Conservation (phyloP, 768 basidiomycete genomes). For the Boletus pseudo-olivaceus region DNA sequence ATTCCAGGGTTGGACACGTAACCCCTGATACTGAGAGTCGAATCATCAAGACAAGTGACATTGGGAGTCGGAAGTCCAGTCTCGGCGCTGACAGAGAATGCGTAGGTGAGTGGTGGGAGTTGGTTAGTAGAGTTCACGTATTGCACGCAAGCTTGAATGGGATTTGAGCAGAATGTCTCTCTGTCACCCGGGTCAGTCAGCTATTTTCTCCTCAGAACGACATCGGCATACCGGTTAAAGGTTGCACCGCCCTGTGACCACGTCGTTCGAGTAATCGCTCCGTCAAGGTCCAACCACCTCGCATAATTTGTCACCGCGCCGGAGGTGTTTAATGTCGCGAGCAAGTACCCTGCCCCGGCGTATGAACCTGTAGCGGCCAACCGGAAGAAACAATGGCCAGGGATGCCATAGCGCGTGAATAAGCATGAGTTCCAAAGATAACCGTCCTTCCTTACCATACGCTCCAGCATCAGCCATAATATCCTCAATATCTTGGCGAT, state of each 20-base stretch:
- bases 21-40: conserved; percentile 55
- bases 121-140: conserved; percentile 40
- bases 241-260: conserved; percentile 54
- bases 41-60: conserved; percentile 55
- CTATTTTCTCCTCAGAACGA: neutral
- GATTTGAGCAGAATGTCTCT: conserved; percentile 66
- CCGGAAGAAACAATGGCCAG: neutral
- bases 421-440: neutral
- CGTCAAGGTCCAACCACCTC: conserved; percentile 70
- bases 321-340: conserved; percentile 45
- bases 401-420: neutral
- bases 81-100: conserved; percentile 46
- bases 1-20: conserved; percentile 53
- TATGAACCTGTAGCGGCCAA: conserved; percentile 57
- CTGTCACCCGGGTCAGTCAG: conserved; percentile 23
- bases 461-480: conserved; percentile 53
- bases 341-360: conserved; percentile 58
- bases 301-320: conserved; percentile 41
- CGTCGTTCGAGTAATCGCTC: conserved; percentile 50
- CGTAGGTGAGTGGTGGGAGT: conserved; percentile 43
- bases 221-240: conserved; percentile 44
- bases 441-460: conserved; percentile 45
- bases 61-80: conserved; percentile 51
- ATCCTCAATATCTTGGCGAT: conserved; percentile 46
- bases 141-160: conserved; percentile 58